Percentiles rank a stretch among this genome's conserved stretches.
Conservation (phyloP, 768 basidiomycete genomes). For the Collybiopsis luxurians region DNA sequence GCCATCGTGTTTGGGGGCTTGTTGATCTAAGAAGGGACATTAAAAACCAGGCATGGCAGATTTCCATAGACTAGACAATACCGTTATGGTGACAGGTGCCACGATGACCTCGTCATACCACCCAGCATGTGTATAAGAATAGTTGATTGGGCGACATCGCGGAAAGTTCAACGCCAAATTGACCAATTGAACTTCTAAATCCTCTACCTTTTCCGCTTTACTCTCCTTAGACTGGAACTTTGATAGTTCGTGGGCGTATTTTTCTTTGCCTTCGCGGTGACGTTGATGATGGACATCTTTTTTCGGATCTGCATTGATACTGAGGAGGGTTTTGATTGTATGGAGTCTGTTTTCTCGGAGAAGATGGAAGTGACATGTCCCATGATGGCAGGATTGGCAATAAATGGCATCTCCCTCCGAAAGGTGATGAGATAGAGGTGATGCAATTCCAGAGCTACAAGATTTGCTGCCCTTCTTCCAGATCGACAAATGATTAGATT, state of each 20-base stretch:
- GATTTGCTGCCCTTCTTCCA: background rate
- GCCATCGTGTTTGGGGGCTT: background rate
- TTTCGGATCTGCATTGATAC: slow-evolving; percentile 20
- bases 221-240: slow-evolving; percentile 27
- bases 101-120: slow-evolving; percentile 55
- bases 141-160: slow-evolving; percentile 46
- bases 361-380: slow-evolving; percentile 37
- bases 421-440: slow-evolving; percentile 17
- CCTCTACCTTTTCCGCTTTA: slow-evolving; percentile 31
- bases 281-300: slow-evolving; percentile 29
- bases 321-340: slow-evolving; percentile 34
- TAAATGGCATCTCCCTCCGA: slow-evolving; percentile 20
- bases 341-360: slow-evolving; percentile 32
- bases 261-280: slow-evolving; percentile 21
- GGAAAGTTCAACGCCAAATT: slow-evolving; percentile 46
- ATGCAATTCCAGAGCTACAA: background rate
- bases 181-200: slow-evolving; percentile 33
- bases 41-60: too few species aligned
- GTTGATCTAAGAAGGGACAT: background rate
- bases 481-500: too few species aligned
- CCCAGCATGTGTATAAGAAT: slow-evolving; percentile 39
- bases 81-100: background rate
- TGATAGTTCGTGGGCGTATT: slow-evolving; percentile 14
- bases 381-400: slow-evolving; percentile 40
- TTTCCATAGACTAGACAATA: background rate